A percentile compares a stretch with the other conserved stretches of the same genome.
Conservation (phyloP, 208 protist species). For the Acanthamoeba pearcei region DNA sequence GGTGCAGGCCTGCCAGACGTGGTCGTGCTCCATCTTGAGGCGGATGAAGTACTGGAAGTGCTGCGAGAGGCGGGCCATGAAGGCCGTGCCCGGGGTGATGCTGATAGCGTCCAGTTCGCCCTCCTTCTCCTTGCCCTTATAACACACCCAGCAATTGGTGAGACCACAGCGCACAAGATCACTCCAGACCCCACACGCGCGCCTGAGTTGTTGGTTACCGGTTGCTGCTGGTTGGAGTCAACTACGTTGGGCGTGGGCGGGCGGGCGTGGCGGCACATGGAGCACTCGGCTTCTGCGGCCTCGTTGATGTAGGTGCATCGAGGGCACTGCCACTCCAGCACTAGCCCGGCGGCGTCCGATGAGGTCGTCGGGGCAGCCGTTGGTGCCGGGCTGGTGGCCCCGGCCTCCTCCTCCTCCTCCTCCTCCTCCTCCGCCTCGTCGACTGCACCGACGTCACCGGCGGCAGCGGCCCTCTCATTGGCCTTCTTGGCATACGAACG, state of each 20-base stretch:
- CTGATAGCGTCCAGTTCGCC: slow-evolving; percentile 8
- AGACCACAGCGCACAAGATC: no score
- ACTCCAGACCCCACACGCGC: no score
- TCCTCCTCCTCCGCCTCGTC: no score
- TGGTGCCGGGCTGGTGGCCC: no score
- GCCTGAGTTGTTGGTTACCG: not conserved
- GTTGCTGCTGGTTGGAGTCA: not conserved
- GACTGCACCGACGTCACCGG: not conserved
- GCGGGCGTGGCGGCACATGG: not conserved
- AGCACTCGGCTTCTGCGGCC: not conserved
- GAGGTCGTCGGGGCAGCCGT: no score
- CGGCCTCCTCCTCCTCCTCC: no score
- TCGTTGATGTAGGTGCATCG: slow-evolving; percentile 9
- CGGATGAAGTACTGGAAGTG: slow-evolving; percentile 23
- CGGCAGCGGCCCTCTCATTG: not conserved
- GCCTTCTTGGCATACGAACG: slow-evolving; percentile 85
- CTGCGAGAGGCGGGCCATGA: slow-evolving; percentile 29
- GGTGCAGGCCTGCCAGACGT: slow-evolving; percentile 9
- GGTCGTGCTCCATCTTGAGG: slow-evolving; percentile 40
- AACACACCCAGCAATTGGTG: no score
- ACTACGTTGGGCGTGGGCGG: not conserved
- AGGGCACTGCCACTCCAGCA: not conserved
- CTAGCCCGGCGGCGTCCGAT: no score
- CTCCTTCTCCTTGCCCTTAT: not conserved
- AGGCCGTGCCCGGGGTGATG: slow-evolving; percentile 50